Conservation (phyloP, 2,329 filamentous ascomycete genomes). For the Graphiopsis chlorocephala region DNA sequence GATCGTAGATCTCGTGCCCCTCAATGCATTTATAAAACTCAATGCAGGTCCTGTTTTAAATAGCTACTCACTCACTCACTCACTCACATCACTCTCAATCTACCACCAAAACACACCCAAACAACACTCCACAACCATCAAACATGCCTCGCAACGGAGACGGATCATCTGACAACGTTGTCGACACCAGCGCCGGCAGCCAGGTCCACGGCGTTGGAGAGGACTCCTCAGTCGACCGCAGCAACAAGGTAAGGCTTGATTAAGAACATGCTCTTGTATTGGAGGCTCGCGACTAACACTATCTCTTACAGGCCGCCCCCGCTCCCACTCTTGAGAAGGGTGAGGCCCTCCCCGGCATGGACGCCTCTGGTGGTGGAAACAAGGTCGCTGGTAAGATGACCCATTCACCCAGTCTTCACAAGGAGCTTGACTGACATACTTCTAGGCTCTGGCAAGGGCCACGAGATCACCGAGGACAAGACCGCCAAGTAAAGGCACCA, state of each 20-base stretch:
- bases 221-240: neutral
- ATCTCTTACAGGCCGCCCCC: conserved; percentile 33
- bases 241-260: neutral
- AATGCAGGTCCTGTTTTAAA: neutral
- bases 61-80: neutral
- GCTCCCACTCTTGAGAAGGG: conserved; percentile 40
- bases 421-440: neutral
- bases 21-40: neutral
- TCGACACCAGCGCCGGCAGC: conserved; percentile 7
- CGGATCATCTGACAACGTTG: conserved; percentile 14
- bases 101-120: neutral
- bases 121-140: neutral
- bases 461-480: conserved; percentile 16
- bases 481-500: conserved; percentile 5
- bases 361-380: conserved; percentile 35
- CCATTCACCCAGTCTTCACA: neutral
- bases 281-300: conserved; percentile 25
- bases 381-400: conserved; percentile 13
- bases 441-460: neutral
- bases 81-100: neutral
- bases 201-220: conserved; percentile 10
- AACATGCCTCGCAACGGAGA: conserved; percentile 13
- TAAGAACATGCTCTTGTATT: neutral
- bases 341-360: conserved; percentile 36
- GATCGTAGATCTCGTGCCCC: conserved; percentile 1